A percentile compares a stretch with the other conserved stretches of the same genome.
Conservation (phyloP, 2,329 filamentous ascomycete species). For the Neopestalotiopsis sp. region DNA sequence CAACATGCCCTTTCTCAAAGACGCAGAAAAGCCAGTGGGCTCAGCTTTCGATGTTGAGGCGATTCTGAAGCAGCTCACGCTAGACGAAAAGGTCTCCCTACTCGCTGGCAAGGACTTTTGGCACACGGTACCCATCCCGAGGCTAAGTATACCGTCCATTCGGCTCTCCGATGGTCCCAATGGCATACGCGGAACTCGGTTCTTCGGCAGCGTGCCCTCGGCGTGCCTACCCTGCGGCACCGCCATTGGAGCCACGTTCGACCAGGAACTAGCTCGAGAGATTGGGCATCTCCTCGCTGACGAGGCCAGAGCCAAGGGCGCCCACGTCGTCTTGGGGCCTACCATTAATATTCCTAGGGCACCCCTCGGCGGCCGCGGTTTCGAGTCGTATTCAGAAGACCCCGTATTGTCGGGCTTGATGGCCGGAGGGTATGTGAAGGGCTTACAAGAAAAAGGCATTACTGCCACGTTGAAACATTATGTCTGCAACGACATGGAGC, state of each 20-base stretch:
- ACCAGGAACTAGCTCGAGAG: constrained; percentile 55
- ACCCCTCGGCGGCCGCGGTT: constrained; percentile 64
- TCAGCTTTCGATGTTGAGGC: neutral
- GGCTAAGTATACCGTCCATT: constrained; percentile 67
- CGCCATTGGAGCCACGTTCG: constrained; percentile 62
- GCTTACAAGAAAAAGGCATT: constrained; percentile 61
- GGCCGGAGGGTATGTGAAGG: constrained; percentile 57
- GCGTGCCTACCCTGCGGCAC: constrained; percentile 68
- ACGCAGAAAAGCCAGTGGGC: neutral
- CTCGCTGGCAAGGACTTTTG: constrained; percentile 8
- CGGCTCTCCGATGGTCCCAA: constrained; percentile 73
- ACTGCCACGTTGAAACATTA: constrained; percentile 66
- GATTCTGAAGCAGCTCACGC: neutral
- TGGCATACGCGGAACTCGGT: constrained; percentile 70
- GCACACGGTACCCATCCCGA: constrained; percentile 60
- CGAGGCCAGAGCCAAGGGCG: constrained; percentile 61
- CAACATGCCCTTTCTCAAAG: neutral
- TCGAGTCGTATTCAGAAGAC: constrained; percentile 64
- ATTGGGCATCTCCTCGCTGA: constrained; percentile 57
- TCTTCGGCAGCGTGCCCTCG: constrained; percentile 66
- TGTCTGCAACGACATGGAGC: constrained; percentile 66
- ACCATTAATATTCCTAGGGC: constrained; percentile 68
- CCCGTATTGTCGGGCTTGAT: constrained; percentile 60
- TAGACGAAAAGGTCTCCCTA: constrained; percentile 10
- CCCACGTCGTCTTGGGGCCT: constrained; percentile 63